Evolutionary conservation across 768 basidiomycete species (phyloP).

Genomic region (Coprinopsis sp.): DNA sequence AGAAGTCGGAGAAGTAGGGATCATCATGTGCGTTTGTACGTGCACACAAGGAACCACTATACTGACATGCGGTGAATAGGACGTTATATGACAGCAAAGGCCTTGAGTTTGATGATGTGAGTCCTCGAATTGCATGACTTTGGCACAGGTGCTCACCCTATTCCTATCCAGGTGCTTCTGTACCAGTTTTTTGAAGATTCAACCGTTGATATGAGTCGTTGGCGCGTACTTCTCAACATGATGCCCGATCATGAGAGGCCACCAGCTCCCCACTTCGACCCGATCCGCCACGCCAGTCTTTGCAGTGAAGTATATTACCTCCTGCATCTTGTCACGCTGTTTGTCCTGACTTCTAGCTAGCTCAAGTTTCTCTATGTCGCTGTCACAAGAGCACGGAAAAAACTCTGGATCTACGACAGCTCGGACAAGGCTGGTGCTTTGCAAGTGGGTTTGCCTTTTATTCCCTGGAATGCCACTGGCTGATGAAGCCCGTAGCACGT

Average conservation of each 20-base stretch:
- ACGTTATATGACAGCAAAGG: conserved; percentile 65
- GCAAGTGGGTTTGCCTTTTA: conserved; percentile 34
- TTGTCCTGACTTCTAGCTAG: conserved; percentile 24
- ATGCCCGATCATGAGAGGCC: conserved; percentile 21
- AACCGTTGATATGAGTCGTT: conserved; percentile 42
- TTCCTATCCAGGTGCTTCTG: conserved; percentile 55
- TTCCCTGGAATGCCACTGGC: not conserved
- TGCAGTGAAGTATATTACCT: conserved; percentile 48
- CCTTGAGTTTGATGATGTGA: conserved; percentile 60
- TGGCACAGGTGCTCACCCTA: not conserved
- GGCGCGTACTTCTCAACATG: conserved; percentile 53
- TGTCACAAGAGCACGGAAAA: conserved; percentile 59
- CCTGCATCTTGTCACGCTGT: not conserved
- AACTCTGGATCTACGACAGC: conserved; percentile 63
- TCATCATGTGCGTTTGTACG: conserved; percentile 46
- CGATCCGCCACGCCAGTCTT: conserved; percentile 45
- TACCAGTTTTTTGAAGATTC: conserved; percentile 76
- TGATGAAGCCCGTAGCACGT: not conserved
- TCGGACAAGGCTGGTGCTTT: conserved; percentile 52
- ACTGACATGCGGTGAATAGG: conserved; percentile 19
- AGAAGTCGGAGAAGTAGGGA: conserved; percentile 53
- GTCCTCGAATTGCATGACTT: conserved; percentile 1
- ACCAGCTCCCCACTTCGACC: conserved; percentile 47
- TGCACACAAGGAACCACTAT: not conserved
- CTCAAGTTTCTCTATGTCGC: conserved; percentile 68